These are phyloP conservation scores for Vararia minispora DNA, from an alignment of 768 basidiomycete genomes.

Conservation along the genomic window DNA sequence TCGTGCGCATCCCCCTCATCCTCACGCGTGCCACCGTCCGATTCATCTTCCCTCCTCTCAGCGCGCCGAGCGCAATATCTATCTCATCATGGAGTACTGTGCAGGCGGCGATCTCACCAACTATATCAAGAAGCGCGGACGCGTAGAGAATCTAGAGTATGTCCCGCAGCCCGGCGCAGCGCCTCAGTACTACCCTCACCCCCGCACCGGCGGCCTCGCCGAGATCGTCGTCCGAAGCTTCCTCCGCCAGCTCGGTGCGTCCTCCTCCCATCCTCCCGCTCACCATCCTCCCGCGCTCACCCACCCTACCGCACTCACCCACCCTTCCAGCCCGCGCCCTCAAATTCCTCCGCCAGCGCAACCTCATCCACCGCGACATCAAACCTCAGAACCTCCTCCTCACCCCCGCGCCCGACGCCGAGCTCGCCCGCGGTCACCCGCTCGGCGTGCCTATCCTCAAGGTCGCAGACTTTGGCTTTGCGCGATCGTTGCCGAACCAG, in stretches of 20 bases:
- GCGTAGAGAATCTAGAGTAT: conserved; percentile 82
- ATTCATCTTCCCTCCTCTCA: conserved; percentile 17
- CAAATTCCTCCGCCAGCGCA: conserved; percentile 79
- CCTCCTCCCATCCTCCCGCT: conserved; percentile 1
- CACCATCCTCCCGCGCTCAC: neutral
- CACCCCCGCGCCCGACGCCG: conserved; percentile 68
- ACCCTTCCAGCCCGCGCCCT: conserved; percentile 71
- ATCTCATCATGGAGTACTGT: conserved; percentile 97
- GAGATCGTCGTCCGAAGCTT: conserved; percentile 89
- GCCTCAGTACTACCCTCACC: conserved; percentile 84
- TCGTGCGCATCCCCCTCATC: conserved; percentile 38
- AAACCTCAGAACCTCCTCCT: conserved; percentile 97
- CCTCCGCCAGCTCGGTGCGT: conserved; percentile 76
- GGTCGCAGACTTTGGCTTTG: conserved; percentile 97
- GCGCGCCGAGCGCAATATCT: conserved; percentile 72
- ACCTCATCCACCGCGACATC: conserved; percentile 94
- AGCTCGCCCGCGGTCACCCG: conserved; percentile 81
- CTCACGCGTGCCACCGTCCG: neutral
- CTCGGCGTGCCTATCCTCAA: conserved; percentile 90
- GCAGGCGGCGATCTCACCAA: conserved; percentile 92
- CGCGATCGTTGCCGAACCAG: conserved; percentile 79
- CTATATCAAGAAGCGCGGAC: conserved; percentile 97
- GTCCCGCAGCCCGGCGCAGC: conserved; percentile 56
- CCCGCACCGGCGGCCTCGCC: conserved; percentile 79
- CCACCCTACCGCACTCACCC: no score